A percentile compares a stretch with the other conserved stretches of the same genome.
phyloP scores from a whole-genome alignment of 2,329 filamentous ascomycete species.

The Talaromyces piceae region DNA sequence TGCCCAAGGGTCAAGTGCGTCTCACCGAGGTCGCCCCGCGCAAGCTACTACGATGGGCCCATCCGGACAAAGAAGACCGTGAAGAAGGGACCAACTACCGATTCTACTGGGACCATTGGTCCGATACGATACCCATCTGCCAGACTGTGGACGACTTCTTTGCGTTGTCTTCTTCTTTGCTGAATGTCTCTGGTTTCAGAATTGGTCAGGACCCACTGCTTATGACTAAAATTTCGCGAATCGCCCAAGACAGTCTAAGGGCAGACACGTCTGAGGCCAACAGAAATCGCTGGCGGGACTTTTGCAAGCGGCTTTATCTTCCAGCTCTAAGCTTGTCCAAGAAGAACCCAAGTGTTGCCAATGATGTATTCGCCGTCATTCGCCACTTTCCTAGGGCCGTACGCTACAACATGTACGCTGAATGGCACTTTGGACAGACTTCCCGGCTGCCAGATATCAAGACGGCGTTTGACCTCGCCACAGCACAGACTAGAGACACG shows the following conservation, averaged over 20 bases:
- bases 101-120: conserved; percentile 98
- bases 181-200: conserved; percentile 80
- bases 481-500: conserved; percentile 71
- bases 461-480: conserved; percentile 67
- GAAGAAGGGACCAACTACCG: conserved; percentile 70
- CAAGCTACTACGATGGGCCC: conserved; percentile 73
- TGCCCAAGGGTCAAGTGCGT: conserved; percentile 62
- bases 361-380: conserved; percentile 78
- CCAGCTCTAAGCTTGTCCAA: conserved; percentile 82
- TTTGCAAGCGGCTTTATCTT: conserved; percentile 76
- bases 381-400: conserved; percentile 67
- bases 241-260: conserved; percentile 67
- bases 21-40: conserved; percentile 53
- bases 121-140: conserved; percentile 85
- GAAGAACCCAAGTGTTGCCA: conserved; percentile 73
- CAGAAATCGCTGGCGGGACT: conserved; percentile 69
- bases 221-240: conserved; percentile 73
- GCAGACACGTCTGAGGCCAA: conserved; percentile 66
- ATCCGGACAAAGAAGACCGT: conserved; percentile 67
- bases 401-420: conserved; percentile 82
- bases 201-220: conserved; percentile 78
- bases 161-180: conserved; percentile 70
- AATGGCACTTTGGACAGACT: conserved; percentile 78
- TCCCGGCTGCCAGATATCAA: conserved; percentile 72
- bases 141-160: conserved; percentile 88